Base-by-base conservation (phyloP, 805 yeast genomes). In the Pichia californica region DNA sequence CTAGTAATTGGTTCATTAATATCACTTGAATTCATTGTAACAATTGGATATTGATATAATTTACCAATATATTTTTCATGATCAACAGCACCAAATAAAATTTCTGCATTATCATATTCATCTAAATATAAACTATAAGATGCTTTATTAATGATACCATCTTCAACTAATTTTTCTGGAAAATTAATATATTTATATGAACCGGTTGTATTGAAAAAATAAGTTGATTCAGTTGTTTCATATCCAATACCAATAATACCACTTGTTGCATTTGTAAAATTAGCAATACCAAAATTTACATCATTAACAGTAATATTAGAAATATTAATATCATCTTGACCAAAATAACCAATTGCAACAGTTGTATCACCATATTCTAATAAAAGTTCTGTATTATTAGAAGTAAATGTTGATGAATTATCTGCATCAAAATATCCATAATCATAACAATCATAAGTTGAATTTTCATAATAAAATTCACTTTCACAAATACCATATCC, bases 401-500 rank as follows among this genome's bases (percentile, higher is more conserved):
- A 41, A 6, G 56, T 49, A 58, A 67, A 74, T 7, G 49, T 42
- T 11, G 51, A 55, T 11, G 71, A 66, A 49, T 68, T 66, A 54
- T 3, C 19, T 30, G 20, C 11, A 11, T 40, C 31, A 16, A 21
- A 31, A 7, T 31, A 26, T 20, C 39, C 39, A 20, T 26, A 36
- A 10, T 25, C 15, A 13, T 11, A 18, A 6, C 39, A 36, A 19
- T 26, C 18, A 29, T 15, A 31, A 13, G 18, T n/a, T 11, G 25
- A 21, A 23, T 23, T 3, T 7, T 23, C 25, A 23, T 3, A 7
- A 23, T 23, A 7, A 23, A 2, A n/a, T n/a, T n/a, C n/a, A n/a
- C n/a, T n/a, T n/a, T n/a, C n/a, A n/a, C 87, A 71, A 71, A 98
- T 91, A 53, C 86, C 88, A 35, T 71, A 53, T 46, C 94, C 77